Evolutionary conservation across 179 eudicot species (phyloP), one percentile per base, ranked within the genome.

Genomic region (Sideroxylon spinosum): DNA sequence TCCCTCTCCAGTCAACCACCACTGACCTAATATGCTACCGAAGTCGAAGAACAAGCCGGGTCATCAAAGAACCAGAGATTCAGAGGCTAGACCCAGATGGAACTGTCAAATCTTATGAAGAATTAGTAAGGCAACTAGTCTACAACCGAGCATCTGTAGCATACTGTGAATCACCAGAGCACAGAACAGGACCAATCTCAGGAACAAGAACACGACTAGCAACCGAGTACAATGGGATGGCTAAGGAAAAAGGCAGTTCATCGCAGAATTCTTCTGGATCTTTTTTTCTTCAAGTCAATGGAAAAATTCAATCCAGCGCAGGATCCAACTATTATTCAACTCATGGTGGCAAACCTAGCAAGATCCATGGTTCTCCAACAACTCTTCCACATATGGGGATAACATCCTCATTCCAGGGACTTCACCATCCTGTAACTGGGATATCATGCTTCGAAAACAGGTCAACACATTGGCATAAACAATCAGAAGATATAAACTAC

Each of bases 1-100:
- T 91, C 75, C 97, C 98, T 66, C 66, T 86, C 66, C 87, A 88
- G 73, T 73, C 87, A 74, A 79, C 76, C 75, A 78, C 78, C 22
- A 74, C 66, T 37, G 65, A 69, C 25, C 28, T 23, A 65, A 10
- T 64, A 67, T 76, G 76, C 74, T 59, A 71, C 19, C 60, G 52
- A 65, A 53, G 71, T 78, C 74, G 71, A 49, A 37, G 44, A 37
- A 70, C 78, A 62, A 75, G 81, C 71, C 63, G 77, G 32, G 29
- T 78, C 14, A 66, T 50, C 16, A 83, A 81, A 76, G 86, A 86
- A 77, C 86, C 81, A 75, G 82, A 80, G 60, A 73, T 78, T 49
- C 80, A 75, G 46, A 78, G 81, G 66, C 81, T 78, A 68, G 84
- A 79, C 44, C 78, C 87, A 66, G 82, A 79, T 49, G 83, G 57